Evolutionary conservation across 1,284 basidiomycete genomes (phyloP), one percentile per base, ranked within the genome.

Genomic region (Blastosporella zonata): DNA sequence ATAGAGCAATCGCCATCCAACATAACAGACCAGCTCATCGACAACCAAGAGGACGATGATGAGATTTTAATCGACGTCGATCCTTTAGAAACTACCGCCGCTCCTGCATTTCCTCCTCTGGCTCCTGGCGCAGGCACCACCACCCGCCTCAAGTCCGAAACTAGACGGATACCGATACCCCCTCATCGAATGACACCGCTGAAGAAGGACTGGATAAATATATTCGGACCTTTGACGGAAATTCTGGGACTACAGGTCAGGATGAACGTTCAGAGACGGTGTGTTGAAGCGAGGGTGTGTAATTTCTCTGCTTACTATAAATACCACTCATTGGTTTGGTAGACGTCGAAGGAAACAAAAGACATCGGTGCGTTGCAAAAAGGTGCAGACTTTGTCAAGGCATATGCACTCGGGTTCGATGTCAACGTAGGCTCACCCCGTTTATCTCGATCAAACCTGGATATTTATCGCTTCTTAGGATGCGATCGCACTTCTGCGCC

Each of bases 371-470:
- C 90, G 7, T 75, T 99, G 23, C 96, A 99, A 66, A 97, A 97
- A 63, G 96, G 96, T n/a, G 91, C 93, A 17, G 96, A 99, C 69
- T 99, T 99, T 64, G 87, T 97, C 53, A 94, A 97, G 65, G 95
- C 96, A 0, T 99, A 87, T 65, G 85, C 93, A 1, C 73, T 98
- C 5, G 96, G 96, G 2, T 99, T 99, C 61, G 93, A 94, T 61
- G 86, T 94, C 12, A 91, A 94, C 62, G 92, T 92, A 60, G 61
- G 84, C 62, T n/a, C 31, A 39, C n/a, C n/a, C n/a, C n/a, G 35
- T 12, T 41, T 60, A 7, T 36, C 45, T 39, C 25, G 10, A 42
- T 36, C 33, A 17, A n/a, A 52, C 36, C 10, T 17, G 17, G 45
- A 21, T n/a, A 43, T 23, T 54, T 31, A 33, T 46, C 33, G 22